Evolutionary conservation across 345 rosid species (phyloP).

Genomic region (Lepidium sativum): DNA sequence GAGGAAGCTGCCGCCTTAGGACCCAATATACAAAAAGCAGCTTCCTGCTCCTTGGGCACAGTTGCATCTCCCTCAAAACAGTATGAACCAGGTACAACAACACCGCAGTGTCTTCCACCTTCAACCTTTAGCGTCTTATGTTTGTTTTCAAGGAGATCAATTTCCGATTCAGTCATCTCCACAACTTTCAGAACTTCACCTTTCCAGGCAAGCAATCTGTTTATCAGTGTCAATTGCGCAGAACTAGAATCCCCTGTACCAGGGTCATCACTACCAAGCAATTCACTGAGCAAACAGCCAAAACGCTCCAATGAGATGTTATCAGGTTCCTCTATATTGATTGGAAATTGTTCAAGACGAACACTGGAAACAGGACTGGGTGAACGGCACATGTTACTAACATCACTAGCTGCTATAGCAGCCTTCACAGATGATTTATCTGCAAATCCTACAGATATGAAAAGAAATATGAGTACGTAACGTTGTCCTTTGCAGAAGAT

Average conservation of each 20-base stretch:
- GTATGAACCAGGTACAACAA: constrained; percentile 20
- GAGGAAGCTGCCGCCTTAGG: constrained; percentile 36
- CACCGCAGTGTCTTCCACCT: constrained; percentile 24
- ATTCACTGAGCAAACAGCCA: constrained; percentile 51
- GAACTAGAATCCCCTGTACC: constrained; percentile 50
- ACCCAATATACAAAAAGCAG: constrained; percentile 30
- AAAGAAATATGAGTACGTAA: background rate
- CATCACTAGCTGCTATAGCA: constrained; percentile 36
- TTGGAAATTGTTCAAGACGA: constrained; percentile 40
- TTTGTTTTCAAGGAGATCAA: constrained; percentile 81
- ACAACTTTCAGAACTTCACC: constrained; percentile 54
- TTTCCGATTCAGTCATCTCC: constrained; percentile 76
- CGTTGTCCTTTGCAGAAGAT: background rate
- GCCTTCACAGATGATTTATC: constrained; percentile 57
- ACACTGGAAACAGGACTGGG: constrained; percentile 49
- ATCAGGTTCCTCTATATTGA: constrained; percentile 72
- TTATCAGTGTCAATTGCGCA: constrained; percentile 43
- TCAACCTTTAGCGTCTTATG: constrained; percentile 43
- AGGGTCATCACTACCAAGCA: constrained; percentile 60
- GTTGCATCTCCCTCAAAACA: constrained; percentile 26
- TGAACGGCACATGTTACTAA: constrained; percentile 52
- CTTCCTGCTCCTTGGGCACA: constrained; percentile 21
- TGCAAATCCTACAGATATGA: constrained; percentile 45
- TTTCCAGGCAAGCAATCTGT: constrained; percentile 57
- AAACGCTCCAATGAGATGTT: constrained; percentile 38